phyloP scores from a whole-genome alignment of 2,329 filamentous ascomycete species.

The Plenodomus lindquistii region DNA sequence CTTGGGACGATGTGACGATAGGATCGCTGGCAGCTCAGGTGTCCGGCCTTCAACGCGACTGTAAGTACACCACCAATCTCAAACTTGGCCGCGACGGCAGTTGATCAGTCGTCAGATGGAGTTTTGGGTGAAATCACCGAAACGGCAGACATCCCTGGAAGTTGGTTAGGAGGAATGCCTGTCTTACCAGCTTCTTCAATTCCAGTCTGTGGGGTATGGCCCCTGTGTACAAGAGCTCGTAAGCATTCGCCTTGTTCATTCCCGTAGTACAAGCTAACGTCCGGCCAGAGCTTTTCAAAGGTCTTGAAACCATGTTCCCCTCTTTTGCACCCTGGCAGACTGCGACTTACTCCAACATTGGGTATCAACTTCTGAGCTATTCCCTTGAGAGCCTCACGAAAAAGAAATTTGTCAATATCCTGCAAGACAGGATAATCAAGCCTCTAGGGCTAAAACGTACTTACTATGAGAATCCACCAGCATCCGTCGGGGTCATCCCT shows the following conservation, averaged over 20 bases:
- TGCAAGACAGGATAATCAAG: constrained; percentile 44
- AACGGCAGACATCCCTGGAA: constrained; percentile 17
- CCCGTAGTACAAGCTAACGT: neutral
- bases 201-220: constrained; percentile 29
- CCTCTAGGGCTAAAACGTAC: constrained; percentile 48
- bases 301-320: constrained; percentile 38
- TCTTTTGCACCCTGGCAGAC: constrained; percentile 38
- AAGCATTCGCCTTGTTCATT: neutral
- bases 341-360: constrained; percentile 43
- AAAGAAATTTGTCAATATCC: constrained; percentile 38
- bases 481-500: constrained; percentile 43
- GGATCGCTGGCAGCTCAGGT: constrained; percentile 41
- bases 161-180: constrained; percentile 22
- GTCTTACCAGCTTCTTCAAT: constrained; percentile 13
- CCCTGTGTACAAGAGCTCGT: constrained; percentile 24
- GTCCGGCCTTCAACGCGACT: constrained; percentile 36
- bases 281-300: constrained; percentile 40
- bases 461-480: constrained; percentile 33
- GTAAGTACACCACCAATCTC: constrained; percentile 20
- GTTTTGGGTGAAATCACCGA: constrained; percentile 26
- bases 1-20: constrained; percentile 43
- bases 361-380: constrained; percentile 44
- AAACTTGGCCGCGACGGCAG: constrained; percentile 23
- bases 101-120: constrained; percentile 44
- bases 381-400: constrained; percentile 47